Base-by-base conservation (phyloP, 768 basidiomycete species). In the Lentinula sp. region DNA sequence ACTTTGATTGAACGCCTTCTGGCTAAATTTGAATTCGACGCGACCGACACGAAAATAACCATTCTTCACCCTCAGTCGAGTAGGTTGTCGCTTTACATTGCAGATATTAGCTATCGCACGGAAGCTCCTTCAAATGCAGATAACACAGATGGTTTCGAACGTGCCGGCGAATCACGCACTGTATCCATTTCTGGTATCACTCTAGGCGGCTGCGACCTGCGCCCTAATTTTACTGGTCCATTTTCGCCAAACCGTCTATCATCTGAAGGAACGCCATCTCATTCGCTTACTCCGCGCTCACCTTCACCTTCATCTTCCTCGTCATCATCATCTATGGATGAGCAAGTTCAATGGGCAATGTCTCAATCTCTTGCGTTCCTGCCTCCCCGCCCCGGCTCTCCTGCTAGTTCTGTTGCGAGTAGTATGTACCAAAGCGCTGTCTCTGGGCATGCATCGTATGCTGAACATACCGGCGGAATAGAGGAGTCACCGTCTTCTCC, bases 371-470 rank as follows among this genome's bases (percentile, higher is more conserved):
- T 91, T 37, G 86, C 80, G 2, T 78, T 73, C 57, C 76, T 93
- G 41, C 87, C 83, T 43, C 81, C 78, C 12, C 69, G 76, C 46
- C 59, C 80, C 8, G 65, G 66, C 6, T 84, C 78, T n/a, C 76
- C 80, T 16, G 65, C 75, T 52, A 73, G 70, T 42, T 85, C 86
- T 18, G 72, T 80, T 52, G 71, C 79, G 5, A 84, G 83, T 65
- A 92, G 86, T 72, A 83, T 93, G 79, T 94, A 93, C 69, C 82
- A 88, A 65, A 93, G 91, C 65, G 88, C 88, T 4, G 65, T 88
- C 20, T 87, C 87, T 9, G 49, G 9, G 12, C 57, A 48, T 41
- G 43, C 41, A 9, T 41, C 18, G 3, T 16, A 42, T 54, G n/a
- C 23, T 36, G 48, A 52, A n/a, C 23, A 23, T 35, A 59, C 65